Evolutionary conservation across 495 filamentous ascomycete species (phyloP), one percentile per base, ranked within the genome.

Genomic region (Trichocladium uniseriatum): DNA sequence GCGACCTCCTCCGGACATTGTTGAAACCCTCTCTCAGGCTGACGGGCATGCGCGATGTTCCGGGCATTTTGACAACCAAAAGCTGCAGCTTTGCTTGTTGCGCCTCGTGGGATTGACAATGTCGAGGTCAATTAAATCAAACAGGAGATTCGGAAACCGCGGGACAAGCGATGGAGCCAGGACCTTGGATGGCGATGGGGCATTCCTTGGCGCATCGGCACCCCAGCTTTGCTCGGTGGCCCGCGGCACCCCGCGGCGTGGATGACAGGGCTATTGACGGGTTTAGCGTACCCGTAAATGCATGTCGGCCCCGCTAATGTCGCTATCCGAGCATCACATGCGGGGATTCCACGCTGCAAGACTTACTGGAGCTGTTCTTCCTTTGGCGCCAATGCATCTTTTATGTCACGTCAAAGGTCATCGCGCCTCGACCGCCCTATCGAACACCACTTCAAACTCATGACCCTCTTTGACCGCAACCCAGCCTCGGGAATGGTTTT

Each of bases 21-120:
- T 73, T 70, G 66, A 84, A 77, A 67, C 73, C 77, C 62, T 79
- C 75, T 41, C 81, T 71, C 62, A 86, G 68, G 64, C 79, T 83
- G 42, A 82, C 69, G 57, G 82, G 81, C 65, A 86, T 77, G 63
- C 82, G 71, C 45, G 80, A 82, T 42, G 77, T 77, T 59, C 80
- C 81, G 38, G 79, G 73, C 77, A 80, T 80, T 28, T 32, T 73
- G 64, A 51, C 36, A 36, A 24, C n/a, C 5, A 15, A 16, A 32
- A 16, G 21, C 10, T 9, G 35, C 13, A 11, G 5, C 5, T 32
- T 32, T 32, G 7, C 27, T 29, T 29, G 27, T 10, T 32, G 5
- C 9, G 9, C 31, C 38, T 16, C 9, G 24, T 22, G 9, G 22
- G n/a, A n/a, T n/a, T 35, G 37, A 37, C 36, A 15, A 15, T 32